Conservation (phyloP, 2,329 filamentous ascomycete genomes). For the Neofusicoccum parvum region DNA sequence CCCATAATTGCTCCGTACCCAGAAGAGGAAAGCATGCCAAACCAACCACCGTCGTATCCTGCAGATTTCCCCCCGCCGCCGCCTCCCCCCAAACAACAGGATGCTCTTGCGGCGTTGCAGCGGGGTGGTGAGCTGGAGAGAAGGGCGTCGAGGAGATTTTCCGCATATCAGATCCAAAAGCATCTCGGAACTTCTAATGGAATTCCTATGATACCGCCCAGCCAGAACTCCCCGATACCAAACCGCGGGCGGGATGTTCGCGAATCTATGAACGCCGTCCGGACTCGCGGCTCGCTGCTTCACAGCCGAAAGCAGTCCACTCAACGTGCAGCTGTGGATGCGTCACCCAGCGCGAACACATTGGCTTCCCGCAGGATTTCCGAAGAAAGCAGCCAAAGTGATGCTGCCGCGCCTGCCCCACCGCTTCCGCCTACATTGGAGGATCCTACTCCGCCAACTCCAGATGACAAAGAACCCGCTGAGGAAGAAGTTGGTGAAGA, state of each 20-base stretch:
- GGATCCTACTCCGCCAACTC: constrained; percentile 54
- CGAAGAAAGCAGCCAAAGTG: constrained; percentile 58
- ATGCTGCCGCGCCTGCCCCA: constrained; percentile 35
- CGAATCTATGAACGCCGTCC: constrained; percentile 78
- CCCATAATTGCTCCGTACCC: constrained; percentile 75
- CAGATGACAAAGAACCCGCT: constrained; percentile 58
- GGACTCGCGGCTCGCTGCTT: constrained; percentile 59
- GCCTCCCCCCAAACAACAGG: constrained; percentile 79
- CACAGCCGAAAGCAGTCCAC: constrained; percentile 56
- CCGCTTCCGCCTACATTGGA: constrained; percentile 36
- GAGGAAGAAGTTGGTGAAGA: constrained; percentile 27
- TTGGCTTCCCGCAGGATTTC: constrained; percentile 57
- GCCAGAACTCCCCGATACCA: constrained; percentile 78
- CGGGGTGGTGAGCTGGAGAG: constrained; percentile 90
- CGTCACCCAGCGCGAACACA: constrained; percentile 59
- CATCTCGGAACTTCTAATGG: constrained; percentile 82
- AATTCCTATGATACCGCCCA: constrained; percentile 75
- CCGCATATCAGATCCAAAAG: constrained; percentile 95
- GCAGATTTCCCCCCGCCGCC: constrained; percentile 68
- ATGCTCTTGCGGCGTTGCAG: constrained; percentile 87
- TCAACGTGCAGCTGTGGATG: constrained; percentile 56
- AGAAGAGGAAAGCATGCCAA: constrained; percentile 57
- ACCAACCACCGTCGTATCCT: constrained; percentile 44
- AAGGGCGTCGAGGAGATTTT: constrained; percentile 89
- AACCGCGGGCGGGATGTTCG: constrained; percentile 82